Conservation (phyloP, 768 basidiomycete species). For the Punctularia strigosozonata region DNA sequence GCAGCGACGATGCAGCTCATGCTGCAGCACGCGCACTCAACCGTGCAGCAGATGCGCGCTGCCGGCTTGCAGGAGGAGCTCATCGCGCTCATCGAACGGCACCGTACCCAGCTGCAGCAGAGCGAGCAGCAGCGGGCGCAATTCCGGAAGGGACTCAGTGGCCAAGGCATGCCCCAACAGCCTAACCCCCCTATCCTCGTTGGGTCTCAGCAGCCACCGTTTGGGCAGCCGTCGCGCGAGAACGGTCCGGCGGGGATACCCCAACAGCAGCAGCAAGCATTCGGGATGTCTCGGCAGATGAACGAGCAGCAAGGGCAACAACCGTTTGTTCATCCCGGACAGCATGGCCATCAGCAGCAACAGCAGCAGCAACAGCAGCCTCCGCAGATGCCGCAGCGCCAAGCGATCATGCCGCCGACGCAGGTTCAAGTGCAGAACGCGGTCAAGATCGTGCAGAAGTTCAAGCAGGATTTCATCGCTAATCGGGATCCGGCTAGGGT, state of each 20-base stretch:
- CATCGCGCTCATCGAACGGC: conserved; percentile 43
- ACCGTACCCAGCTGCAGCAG: conserved; percentile 26
- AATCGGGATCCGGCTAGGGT: neutral
- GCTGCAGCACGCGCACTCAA: conserved; percentile 28
- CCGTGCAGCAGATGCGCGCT: conserved; percentile 39
- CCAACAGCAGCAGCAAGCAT: conserved; percentile 13
- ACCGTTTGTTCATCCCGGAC: too few species aligned
- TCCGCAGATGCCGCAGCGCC: neutral
- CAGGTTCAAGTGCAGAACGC: neutral
- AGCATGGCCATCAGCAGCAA: neutral
- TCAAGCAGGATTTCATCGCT: neutral
- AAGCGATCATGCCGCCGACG: neutral
- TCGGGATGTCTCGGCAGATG: neutral
- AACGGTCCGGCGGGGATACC: neutral
- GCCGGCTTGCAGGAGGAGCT: conserved; percentile 35
- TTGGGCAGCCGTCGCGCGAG: too few species aligned
- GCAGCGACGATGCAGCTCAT: conserved; percentile 26
- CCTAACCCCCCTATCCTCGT: conserved; percentile 16
- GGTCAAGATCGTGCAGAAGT: neutral
- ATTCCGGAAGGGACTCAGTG: conserved; percentile 1
- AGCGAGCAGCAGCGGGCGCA: conserved; percentile 9
- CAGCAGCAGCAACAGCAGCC: neutral
- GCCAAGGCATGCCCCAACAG: neutral
- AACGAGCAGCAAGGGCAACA: too few species aligned
- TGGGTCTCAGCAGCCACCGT: neutral